phyloP scores from a whole-genome alignment of 108 stramenopile species.

The Ochromonas danica region DNA sequence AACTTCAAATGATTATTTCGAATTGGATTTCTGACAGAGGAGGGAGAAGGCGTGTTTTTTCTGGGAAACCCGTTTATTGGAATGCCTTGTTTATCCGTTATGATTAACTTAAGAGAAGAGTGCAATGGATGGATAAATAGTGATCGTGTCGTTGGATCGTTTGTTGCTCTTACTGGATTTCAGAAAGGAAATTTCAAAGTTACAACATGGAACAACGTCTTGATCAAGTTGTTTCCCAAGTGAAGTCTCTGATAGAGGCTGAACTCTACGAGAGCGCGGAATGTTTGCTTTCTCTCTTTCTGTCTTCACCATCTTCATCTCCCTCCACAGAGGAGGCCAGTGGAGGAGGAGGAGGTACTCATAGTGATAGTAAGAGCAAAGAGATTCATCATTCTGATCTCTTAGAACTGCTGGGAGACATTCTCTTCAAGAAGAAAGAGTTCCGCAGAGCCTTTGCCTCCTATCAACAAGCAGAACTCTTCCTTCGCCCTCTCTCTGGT shows the following conservation, averaged over 20 bases:
- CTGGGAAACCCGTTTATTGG: no score
- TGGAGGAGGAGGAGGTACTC: neutral
- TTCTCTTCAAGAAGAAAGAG: neutral
- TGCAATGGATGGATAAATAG: no score
- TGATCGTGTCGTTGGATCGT: no score
- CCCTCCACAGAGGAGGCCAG: neutral
- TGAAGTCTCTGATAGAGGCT: neutral
- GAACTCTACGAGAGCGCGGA: neutral
- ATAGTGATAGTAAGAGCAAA: neutral
- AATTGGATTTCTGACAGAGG: no score
- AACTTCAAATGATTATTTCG: no score
- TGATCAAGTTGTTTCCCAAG: no score
- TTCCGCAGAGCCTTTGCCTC: neutral
- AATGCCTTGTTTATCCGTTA: no score
- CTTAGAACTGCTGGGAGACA: neutral
- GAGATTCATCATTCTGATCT: neutral
- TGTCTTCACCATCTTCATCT: neutral
- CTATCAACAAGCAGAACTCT: neutral
- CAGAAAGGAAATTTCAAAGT: no score
- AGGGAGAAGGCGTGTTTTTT: no score
- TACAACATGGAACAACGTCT: no score
- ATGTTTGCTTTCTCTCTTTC: neutral
- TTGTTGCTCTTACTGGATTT: no score
- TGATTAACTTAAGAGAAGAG: no score
- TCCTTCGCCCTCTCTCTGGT: neutral